A percentile compares a stretch with the other conserved stretches of the same genome.
These are phyloP conservation scores for Colletotrichum ledebouriae DNA, from an alignment of 2,329 filamentous ascomycete species.

Conservation along the genomic window DNA sequence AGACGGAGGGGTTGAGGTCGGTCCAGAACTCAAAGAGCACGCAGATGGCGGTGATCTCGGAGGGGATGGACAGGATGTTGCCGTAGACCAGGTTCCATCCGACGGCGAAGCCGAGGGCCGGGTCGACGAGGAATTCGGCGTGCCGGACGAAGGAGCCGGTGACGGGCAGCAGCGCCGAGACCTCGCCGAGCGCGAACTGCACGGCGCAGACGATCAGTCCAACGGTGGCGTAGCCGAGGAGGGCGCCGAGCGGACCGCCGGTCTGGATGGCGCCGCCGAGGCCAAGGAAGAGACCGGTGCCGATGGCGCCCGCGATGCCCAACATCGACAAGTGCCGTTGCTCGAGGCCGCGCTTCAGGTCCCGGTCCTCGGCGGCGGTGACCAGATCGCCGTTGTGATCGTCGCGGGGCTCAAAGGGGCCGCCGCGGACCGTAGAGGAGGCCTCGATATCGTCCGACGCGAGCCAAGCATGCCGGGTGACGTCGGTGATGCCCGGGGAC, in stretches of 20 bases:
- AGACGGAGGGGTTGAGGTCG: conserved; percentile 43
- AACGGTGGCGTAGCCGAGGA: conserved; percentile 68
- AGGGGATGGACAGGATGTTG: conserved; percentile 55
- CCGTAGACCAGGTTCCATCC: conserved; percentile 73
- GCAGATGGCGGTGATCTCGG: conserved; percentile 46
- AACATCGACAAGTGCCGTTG: conserved; percentile 73
- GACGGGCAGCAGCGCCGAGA: conserved; percentile 72
- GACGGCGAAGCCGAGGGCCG: conserved; percentile 68
- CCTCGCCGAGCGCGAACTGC: conserved; percentile 71
- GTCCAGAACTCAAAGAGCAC: conserved; percentile 47
- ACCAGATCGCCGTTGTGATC: conserved; percentile 59
- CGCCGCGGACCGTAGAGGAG: conserved; percentile 16
- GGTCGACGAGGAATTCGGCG: conserved; percentile 71
- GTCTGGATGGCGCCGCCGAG: conserved; percentile 66
- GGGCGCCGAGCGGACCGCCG: conserved; percentile 62
- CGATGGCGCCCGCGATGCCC: conserved; percentile 72
- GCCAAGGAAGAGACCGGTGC: conserved; percentile 72
- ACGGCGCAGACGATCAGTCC: conserved; percentile 70
- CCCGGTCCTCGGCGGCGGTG: conserved; percentile 62
- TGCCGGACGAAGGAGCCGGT: conserved; percentile 74
- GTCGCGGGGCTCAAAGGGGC: conserved; percentile 36
- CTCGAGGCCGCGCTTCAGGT: conserved; percentile 63
- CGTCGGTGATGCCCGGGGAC: conserved; percentile 39
- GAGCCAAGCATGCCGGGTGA: conserved; percentile 39
- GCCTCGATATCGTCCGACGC: conserved; percentile 39